Evolutionary conservation across 2,329 filamentous ascomycete genomes (phyloP).

Genomic region (Aspergillus phoenicis): DNA sequence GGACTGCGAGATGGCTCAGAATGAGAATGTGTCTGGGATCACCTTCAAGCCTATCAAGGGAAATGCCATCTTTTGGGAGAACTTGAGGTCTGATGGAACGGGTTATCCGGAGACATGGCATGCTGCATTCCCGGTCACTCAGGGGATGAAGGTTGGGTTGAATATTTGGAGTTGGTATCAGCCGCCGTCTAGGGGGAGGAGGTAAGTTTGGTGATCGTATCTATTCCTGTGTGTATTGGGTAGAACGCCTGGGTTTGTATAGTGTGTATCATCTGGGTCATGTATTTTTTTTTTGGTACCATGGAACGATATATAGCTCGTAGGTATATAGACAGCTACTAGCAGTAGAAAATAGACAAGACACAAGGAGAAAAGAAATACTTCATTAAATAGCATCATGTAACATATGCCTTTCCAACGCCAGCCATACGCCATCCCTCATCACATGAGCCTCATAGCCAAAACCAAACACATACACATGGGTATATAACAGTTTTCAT

Average conservation of each 20-base stretch:
- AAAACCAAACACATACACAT: slow-evolving; percentile 17
- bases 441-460: background rate
- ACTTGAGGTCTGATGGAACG: slow-evolving; percentile 57
- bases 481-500: background rate
- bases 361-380: background rate
- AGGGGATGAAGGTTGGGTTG: slow-evolving; percentile 61
- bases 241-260: background rate
- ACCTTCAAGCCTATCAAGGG: slow-evolving; percentile 61
- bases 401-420: background rate
- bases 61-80: slow-evolving; percentile 66
- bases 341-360: background rate
- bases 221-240: too few species aligned
- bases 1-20: slow-evolving; percentile 35
- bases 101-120: slow-evolving; percentile 64
- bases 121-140: slow-evolving; percentile 60
- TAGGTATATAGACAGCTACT: background rate
- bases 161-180: slow-evolving; percentile 69
- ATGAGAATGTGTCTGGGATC: slow-evolving; percentile 49
- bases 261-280: background rate
- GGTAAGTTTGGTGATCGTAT: background rate
- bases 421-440: background rate
- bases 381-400: background rate
- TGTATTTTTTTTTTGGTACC: background rate
- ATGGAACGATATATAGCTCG: background rate
- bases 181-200: slow-evolving; percentile 29